phyloP scores from a whole-genome alignment of 2,329 filamentous ascomycete genomes.

The Graphilbum sp. region DNA sequence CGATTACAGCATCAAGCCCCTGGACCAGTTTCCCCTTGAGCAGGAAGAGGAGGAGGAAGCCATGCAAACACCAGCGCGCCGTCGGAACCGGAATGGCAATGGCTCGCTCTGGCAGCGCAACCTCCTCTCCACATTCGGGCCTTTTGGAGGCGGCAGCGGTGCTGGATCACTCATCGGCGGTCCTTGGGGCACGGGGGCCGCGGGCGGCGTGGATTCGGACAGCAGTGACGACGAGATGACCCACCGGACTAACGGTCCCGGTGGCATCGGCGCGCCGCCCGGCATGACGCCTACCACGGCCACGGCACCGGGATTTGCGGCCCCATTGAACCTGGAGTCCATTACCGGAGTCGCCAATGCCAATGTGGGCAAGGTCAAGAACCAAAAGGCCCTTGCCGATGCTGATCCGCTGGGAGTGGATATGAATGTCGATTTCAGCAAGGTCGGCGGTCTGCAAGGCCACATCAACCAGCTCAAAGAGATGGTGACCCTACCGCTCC shows the following conservation, averaged over 20 bases:
- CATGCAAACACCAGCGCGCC: constrained; percentile 51
- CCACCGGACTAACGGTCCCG: constrained; percentile 26
- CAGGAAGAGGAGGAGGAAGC: constrained; percentile 55
- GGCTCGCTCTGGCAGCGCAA: constrained; percentile 55
- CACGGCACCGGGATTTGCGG: constrained; percentile 12
- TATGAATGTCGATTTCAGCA: constrained; percentile 80
- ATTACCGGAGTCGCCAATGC: constrained; percentile 35
- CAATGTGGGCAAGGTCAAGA: constrained; percentile 86
- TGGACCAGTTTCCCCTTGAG: constrained; percentile 58
- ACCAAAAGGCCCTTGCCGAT: constrained; percentile 80
- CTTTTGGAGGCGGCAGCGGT: constrained; percentile 76
- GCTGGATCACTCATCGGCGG: constrained; percentile 56
- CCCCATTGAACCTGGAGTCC: constrained; percentile 21
- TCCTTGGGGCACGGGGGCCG: constrained; percentile 56
- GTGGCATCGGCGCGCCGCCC: constrained; percentile 36
- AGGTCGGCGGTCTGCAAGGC: constrained; percentile 79
- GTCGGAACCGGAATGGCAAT: constrained; percentile 45
- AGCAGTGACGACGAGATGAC: constrained; percentile 83
- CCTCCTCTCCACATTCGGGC: constrained; percentile 78
- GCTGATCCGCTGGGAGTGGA: constrained; percentile 91
- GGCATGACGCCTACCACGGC: constrained; percentile 41
- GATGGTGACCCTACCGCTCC: constrained; percentile 87
- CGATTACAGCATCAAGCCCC: constrained; percentile 74
- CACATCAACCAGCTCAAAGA: constrained; percentile 97
- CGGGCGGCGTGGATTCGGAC: constrained; percentile 76